phyloP scores from a whole-genome alignment of 148 eudicot genomes.

The Amaranthus cruentus region DNA sequence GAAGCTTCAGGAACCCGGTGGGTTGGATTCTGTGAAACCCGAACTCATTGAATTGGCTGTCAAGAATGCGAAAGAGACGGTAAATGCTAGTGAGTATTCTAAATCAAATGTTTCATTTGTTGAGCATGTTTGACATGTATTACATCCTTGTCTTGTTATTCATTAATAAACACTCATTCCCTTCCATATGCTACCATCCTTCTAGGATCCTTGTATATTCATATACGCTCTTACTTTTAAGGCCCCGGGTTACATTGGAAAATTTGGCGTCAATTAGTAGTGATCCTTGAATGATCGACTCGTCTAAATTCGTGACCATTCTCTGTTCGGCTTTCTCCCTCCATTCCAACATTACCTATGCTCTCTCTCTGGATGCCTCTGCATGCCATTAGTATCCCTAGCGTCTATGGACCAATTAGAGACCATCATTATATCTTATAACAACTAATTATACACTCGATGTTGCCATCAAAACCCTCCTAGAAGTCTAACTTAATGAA shows the following conservation, averaged over 20 bases:
- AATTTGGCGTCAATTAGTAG: neutral
- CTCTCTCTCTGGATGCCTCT: too few relatives aligned
- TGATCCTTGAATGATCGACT: neutral
- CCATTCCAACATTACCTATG: too few relatives aligned
- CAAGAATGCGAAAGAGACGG: conserved; percentile 82
- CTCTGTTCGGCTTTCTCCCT: too few relatives aligned
- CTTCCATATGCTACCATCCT: neutral
- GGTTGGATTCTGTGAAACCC: conserved; percentile 70
- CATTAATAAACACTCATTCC: neutral
- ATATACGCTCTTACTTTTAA: neutral
- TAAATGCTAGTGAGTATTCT: conserved; percentile 49
- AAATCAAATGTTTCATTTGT: neutral
- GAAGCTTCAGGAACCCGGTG: conserved; percentile 81
- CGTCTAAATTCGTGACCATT: too few relatives aligned
- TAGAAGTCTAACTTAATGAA: too few relatives aligned
- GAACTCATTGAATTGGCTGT: conserved; percentile 70
- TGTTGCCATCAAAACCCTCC: too few relatives aligned
- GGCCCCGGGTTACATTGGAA: neutral
- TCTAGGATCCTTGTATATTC: neutral
- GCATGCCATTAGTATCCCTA: too few relatives aligned
- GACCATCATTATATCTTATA: too few relatives aligned
- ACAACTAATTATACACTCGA: too few relatives aligned
- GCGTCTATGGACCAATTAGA: too few relatives aligned
- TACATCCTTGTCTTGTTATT: neutral
- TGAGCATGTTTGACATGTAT: too few relatives aligned